Percentiles rank a stretch among this genome's conserved stretches.
Evolutionary conservation across 2,329 filamentous ascomycete genomes (phyloP).

Genomic region (Endocalyx cinctus): DNA sequence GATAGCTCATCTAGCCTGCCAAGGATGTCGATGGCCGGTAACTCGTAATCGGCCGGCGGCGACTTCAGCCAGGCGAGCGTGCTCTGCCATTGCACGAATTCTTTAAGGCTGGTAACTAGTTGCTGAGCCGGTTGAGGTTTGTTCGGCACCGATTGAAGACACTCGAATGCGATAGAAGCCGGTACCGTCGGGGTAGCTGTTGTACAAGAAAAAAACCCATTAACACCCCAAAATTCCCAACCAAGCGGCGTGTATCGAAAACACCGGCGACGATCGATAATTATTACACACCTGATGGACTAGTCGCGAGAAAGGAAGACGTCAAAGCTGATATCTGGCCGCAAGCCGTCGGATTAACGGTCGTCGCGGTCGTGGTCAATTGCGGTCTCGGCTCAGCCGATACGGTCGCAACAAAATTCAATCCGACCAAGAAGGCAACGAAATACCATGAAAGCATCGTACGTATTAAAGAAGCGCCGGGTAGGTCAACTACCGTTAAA

Average conservation of each 20-base stretch:
- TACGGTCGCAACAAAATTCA: no score
- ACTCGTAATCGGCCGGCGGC: constrained; percentile 46
- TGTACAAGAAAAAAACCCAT: neutral
- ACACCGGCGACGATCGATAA: no score
- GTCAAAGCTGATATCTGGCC: constrained; percentile 14
- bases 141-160: constrained; percentile 35
- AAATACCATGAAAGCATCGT: constrained; percentile 7
- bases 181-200: constrained; percentile 28
- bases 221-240: no score
- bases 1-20: constrained; percentile 40
- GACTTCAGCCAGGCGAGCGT: constrained; percentile 43
- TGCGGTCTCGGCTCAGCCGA: constrained; percentile 15
- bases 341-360: constrained; percentile 16
- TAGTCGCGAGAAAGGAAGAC: constrained; percentile 10
- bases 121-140: constrained; percentile 28
- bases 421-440: constrained; percentile 5
- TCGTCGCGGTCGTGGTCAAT: constrained; percentile 4
- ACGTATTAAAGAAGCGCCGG: constrained; percentile 2
- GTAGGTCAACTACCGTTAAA: constrained; percentile 11
- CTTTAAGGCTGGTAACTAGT: constrained; percentile 33
- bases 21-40: constrained; percentile 44
- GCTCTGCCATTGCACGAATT: constrained; percentile 44
- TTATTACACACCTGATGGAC: constrained; percentile 17
- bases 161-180: constrained; percentile 32
- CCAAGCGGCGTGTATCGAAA: no score